These are phyloP conservation scores for Fraxinus baroniana DNA, from an alignment of 305 asterid genomes.

Conservation along the genomic window DNA sequence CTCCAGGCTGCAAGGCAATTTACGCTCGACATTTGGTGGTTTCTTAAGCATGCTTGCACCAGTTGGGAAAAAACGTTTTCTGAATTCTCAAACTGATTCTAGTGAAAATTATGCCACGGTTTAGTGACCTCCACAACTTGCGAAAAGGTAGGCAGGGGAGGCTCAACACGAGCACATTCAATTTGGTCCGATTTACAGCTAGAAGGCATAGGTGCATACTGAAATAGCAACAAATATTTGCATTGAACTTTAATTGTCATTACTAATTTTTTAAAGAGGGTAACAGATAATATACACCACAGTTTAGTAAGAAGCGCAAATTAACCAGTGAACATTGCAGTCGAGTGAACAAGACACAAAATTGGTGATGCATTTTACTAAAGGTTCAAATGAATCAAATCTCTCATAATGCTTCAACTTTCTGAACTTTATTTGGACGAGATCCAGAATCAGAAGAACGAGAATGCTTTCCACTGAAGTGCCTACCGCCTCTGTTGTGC, in stretches of 20 bases:
- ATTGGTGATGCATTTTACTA: constrained; percentile 25
- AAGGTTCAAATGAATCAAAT: neutral
- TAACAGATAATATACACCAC: neutral
- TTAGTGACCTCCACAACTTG: neutral
- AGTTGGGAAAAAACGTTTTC: too few species aligned
- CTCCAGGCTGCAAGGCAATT: too few species aligned
- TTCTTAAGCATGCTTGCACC: too few species aligned
- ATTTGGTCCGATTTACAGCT: neutral
- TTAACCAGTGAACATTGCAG: neutral
- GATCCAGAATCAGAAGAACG: constrained; percentile 60
- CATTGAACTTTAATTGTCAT: neutral
- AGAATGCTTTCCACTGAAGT: constrained; percentile 58
- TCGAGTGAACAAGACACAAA: constrained; percentile 22
- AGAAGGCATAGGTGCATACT: neutral
- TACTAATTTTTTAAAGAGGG: neutral
- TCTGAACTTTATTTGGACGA: constrained; percentile 69
- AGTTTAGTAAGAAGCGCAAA: neutral
- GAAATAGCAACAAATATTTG: neutral
- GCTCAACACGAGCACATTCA: neutral
- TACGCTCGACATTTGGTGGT: too few species aligned
- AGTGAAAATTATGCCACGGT: too few species aligned
- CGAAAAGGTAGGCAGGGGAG: neutral
- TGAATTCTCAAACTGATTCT: too few species aligned
- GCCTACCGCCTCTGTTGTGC: constrained; percentile 60
- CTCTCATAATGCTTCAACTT: constrained; percentile 45